phyloP scores from a whole-genome alignment of 177 flowering plant species.

The Vitis hybrid region DNA sequence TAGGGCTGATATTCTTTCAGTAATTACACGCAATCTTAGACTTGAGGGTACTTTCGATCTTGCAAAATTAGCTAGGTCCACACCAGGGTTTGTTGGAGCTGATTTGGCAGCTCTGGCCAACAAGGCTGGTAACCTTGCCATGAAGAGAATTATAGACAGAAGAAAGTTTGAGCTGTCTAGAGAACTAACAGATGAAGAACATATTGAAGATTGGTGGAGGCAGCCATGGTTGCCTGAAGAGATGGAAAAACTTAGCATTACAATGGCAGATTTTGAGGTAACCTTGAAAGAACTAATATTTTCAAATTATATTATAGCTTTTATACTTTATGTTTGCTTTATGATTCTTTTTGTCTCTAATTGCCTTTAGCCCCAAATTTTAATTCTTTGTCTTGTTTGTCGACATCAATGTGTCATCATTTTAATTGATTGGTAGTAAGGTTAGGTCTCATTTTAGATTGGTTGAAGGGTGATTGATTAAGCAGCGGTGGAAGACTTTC shows the following conservation, averaged over 20 bases:
- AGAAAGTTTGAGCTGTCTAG: slow-evolving; percentile 45
- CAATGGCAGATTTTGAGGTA: slow-evolving; percentile 94
- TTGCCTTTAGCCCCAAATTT: too few relatives aligned
- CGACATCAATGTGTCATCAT: too few relatives aligned
- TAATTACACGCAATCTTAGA: slow-evolving; percentile 54
- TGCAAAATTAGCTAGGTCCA: slow-evolving; percentile 64
- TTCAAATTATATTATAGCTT: neutral
- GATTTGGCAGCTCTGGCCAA: slow-evolving; percentile 68
- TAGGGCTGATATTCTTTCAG: slow-evolving; percentile 70
- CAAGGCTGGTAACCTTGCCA: slow-evolving; percentile 82
- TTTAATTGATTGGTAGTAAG: too few relatives aligned
- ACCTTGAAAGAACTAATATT: slow-evolving; percentile 1
- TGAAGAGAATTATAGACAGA: slow-evolving; percentile 57
- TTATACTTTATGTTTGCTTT: too few relatives aligned
- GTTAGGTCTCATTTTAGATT: too few relatives aligned
- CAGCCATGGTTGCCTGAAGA: slow-evolving; percentile 67
- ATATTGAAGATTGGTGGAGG: slow-evolving; percentile 57
- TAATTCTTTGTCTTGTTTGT: too few relatives aligned
- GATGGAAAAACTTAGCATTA: slow-evolving; percentile 61
- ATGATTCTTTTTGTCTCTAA: too few relatives aligned
- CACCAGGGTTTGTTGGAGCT: slow-evolving; percentile 96
- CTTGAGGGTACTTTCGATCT: slow-evolving; percentile 82
- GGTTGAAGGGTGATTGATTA: too few relatives aligned
- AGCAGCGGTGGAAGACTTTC: too few relatives aligned
- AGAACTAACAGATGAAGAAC: slow-evolving; percentile 23